These are phyloP conservation scores for Bipolaris zeicola DNA, from an alignment of 2,329 filamentous ascomycete genomes.

Conservation along the genomic window DNA sequence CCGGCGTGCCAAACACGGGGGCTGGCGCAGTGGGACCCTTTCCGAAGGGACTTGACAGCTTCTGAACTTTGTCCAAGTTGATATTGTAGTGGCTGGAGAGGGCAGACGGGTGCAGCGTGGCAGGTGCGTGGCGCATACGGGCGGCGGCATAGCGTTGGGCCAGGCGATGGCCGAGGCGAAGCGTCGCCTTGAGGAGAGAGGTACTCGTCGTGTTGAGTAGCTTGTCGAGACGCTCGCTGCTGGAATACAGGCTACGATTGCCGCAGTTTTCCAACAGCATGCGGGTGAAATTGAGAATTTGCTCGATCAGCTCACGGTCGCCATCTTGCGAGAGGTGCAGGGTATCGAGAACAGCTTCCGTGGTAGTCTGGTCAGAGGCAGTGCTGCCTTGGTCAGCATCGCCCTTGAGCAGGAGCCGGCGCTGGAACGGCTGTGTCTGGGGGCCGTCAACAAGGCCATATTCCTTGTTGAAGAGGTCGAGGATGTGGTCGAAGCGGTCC, in stretches of 20 bases:
- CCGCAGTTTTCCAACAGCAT: slow-evolving; percentile 93
- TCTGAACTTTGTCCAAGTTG: slow-evolving; percentile 77
- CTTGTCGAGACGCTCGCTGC: slow-evolving; percentile 86
- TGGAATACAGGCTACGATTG: slow-evolving; percentile 94
- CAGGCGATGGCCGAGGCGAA: slow-evolving; percentile 82
- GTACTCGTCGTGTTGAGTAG: slow-evolving; percentile 87
- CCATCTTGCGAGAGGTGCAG: slow-evolving; percentile 74
- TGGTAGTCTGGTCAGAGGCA: slow-evolving; percentile 46
- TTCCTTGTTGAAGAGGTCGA: slow-evolving; percentile 78
- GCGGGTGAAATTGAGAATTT: slow-evolving; percentile 82
- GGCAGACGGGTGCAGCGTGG: slow-evolving; percentile 72
- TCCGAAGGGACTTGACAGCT: slow-evolving; percentile 80
- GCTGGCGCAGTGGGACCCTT: slow-evolving; percentile 63
- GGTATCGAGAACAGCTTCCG: slow-evolving; percentile 54
- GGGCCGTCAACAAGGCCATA: slow-evolving; percentile 83
- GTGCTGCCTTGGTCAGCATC: slow-evolving; percentile 54
- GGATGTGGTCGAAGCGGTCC: slow-evolving; percentile 88
- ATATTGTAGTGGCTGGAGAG: slow-evolving; percentile 82
- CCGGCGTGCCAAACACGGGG: slow-evolving; percentile 60
- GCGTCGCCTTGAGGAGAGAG: slow-evolving; percentile 74
- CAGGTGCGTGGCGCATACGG: slow-evolving; percentile 72
- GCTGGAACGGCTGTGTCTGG: slow-evolving; percentile 76
- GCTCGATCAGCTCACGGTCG: slow-evolving; percentile 79
- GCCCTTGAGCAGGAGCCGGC: slow-evolving; percentile 66
- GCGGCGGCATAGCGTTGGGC: slow-evolving; percentile 93